Evolutionary conservation across 2,329 filamentous ascomycete species (phyloP), one percentile per base, ranked within the genome.

Genomic region (Lasiodiplodia hormozganensis): DNA sequence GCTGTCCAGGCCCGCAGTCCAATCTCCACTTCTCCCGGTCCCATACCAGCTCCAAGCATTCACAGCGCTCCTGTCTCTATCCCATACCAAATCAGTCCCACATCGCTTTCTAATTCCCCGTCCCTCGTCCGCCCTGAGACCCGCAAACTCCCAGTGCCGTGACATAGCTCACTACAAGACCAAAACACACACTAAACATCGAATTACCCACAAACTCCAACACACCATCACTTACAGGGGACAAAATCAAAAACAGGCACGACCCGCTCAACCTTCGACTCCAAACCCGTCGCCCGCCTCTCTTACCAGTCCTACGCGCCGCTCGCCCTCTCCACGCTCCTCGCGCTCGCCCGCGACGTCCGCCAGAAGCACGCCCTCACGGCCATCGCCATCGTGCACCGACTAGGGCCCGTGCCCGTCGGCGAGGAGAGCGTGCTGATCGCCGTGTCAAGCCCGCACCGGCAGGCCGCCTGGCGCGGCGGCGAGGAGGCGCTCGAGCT

Each of bases 381-480:
- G 47, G 91, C 88, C 8, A 89, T 98, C 69, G 89, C 91, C 62
- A 92, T 98, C 78, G 85, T 92, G 16, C 96, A 98, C 81, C 88
- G 95, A 4, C 85, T 98, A 3, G 96, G 96, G 0, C 85, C 88
- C 23, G 95, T 97, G 18, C 92, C 93, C 2, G 90, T 98, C 67
- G 91, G 90, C n/a, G 93, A 97, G 80, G 94, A 97, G 82, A 97
- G 93, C 77, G 95, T 99, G 70, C 82, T 96, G 67, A 94, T 98
- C 74, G 92, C 93, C 1, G 92, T 97, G 4, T 94, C 92, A 53
- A 87, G 92, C 34, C 89, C 92, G 43, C 96, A 98, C 82, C 85
- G 96, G 8, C 87, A 91, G 73, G 92, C 91, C 16, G 94, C 93
- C 5, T 99, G 95, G 95, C 82, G 84, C 73, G 95, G 92, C 0